phyloP scores from a whole-genome alignment of 1,284 basidiomycete genomes.

The Ganoderma sp. region DNA sequence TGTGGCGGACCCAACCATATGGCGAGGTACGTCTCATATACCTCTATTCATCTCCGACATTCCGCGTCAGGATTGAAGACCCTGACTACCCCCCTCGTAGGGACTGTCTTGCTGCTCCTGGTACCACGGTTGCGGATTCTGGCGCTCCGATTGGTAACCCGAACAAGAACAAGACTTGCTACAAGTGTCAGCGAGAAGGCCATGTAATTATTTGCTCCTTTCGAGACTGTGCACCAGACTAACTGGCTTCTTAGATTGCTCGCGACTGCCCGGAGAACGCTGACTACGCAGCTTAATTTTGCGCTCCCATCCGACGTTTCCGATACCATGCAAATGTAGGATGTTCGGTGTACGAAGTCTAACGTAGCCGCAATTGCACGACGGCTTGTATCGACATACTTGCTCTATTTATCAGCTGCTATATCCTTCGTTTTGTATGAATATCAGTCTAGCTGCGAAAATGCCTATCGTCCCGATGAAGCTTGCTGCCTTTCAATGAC shows the following conservation, averaged over 20 bases:
- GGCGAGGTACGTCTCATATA: constrained; percentile 58
- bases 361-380: constrained; percentile 23
- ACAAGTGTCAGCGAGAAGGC: constrained; percentile 84
- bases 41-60: constrained; percentile 1
- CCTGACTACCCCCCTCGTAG: constrained; percentile 43
- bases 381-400: constrained; percentile 31
- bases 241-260: constrained; percentile 60
- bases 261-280: constrained; percentile 75
- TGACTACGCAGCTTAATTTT: constrained; percentile 41
- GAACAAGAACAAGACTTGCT: constrained; percentile 79
- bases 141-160: constrained; percentile 42
- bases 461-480: neutral
- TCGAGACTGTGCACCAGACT: neutral
- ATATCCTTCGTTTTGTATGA: constrained; percentile 27
- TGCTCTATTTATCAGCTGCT: constrained; percentile 37
- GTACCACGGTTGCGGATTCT: constrained; percentile 54
- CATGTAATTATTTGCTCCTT: constrained; percentile 58
- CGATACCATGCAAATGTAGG: constrained; percentile 25
- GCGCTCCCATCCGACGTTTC: constrained; percentile 17
- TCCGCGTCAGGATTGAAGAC: constrained; percentile 5
- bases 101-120: constrained; percentile 79
- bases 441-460: constrained; percentile 15
- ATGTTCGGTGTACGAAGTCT: constrained; percentile 29
- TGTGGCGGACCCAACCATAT: constrained; percentile 85
- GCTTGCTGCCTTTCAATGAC: neutral